These are phyloP conservation scores for Pinus albicaulis DNA, from an alignment of 75 land plant genomes.

Conservation along the genomic window DNA sequence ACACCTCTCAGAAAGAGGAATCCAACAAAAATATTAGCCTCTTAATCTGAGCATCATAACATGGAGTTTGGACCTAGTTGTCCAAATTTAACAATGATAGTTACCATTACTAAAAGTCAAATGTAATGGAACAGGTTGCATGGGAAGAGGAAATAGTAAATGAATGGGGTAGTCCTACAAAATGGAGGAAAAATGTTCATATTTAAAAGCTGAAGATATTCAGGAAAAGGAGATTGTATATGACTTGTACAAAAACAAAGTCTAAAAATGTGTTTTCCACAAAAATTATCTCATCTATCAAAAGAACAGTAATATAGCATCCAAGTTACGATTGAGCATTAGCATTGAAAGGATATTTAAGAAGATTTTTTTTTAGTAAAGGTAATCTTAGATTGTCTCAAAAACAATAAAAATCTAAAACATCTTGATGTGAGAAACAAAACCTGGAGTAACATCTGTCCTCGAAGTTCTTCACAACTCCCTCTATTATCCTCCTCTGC, in stretches of 20 bases:
- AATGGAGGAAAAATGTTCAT: neutral
- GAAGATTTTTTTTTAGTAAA: neutral
- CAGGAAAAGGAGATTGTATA: neutral
- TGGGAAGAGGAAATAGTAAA: too few species aligned
- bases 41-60: too few species aligned
- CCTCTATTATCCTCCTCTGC: constrained; percentile 13
- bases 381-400: neutral
- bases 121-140: too few species aligned
- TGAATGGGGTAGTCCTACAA: too few species aligned
- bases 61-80: too few species aligned
- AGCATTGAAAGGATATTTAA: neutral
- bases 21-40: too few species aligned
- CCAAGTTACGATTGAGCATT: neutral
- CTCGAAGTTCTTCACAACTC: constrained; percentile 37
- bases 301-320: neutral
- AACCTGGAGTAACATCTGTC: constrained; percentile 54
- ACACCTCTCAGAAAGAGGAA: too few species aligned
- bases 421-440: constrained; percentile 3
- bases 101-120: too few species aligned
- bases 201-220: neutral
- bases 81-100: too few species aligned
- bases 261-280: neutral
- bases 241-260: neutral
- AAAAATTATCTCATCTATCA: neutral
- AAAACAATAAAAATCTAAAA: neutral